Conservation (phyloP, 345 rosid species). For the Rhizophora apiculata region DNA sequence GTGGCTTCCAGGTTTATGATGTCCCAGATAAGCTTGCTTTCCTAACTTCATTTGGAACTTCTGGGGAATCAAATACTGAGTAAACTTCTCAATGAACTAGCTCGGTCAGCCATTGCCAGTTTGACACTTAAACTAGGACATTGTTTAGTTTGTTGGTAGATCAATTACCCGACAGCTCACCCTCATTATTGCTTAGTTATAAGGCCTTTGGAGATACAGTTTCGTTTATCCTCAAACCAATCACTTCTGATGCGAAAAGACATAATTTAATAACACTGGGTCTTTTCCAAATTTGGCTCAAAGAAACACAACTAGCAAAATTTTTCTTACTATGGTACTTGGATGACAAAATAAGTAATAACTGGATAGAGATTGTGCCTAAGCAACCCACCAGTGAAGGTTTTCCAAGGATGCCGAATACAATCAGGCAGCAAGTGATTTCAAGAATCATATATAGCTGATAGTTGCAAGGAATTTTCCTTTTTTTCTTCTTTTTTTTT, state of each 20-base stretch:
- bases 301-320: background rate
- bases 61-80: conserved; percentile 8
- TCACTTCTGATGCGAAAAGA: conserved; percentile 1
- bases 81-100: too few relatives aligned
- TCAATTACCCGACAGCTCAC: background rate
- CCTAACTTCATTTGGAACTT: conserved; percentile 68
- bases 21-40: conserved; percentile 48
- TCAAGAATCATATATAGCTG: too few relatives aligned
- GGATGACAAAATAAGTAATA: too few relatives aligned
- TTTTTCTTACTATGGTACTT: too few relatives aligned
- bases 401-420: background rate
- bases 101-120: too few relatives aligned
- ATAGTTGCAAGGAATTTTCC: too few relatives aligned
- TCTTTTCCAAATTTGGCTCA: background rate
- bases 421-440: background rate
- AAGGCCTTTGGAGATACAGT: conserved; percentile 8
- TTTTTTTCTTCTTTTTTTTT: too few relatives aligned
- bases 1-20: conserved; percentile 47
- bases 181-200: background rate
- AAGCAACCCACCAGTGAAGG: too few relatives aligned
- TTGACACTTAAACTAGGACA: too few relatives aligned
- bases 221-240: background rate
- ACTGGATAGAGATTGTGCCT: too few relatives aligned
- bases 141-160: background rate
- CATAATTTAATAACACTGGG: background rate